Conservation (phyloP, 2,329 filamentous ascomycete species). For the Fusarium sambucinum region DNA sequence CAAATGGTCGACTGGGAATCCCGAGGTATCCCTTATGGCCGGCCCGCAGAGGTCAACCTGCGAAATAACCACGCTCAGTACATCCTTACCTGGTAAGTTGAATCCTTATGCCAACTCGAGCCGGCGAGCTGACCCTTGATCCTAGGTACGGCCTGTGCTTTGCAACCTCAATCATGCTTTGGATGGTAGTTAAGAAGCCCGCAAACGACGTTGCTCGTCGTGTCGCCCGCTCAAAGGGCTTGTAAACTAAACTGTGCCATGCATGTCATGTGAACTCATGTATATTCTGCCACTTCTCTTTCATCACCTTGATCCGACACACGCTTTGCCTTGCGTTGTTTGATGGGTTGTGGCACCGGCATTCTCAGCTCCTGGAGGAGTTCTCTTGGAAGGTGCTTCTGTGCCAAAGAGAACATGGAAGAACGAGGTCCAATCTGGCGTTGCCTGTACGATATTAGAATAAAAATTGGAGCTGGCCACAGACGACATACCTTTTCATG, state of each 20-base stretch:
- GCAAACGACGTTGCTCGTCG: constrained; percentile 77
- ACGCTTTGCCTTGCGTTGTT: constrained; percentile 57
- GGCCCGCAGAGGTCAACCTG: constrained; percentile 89
- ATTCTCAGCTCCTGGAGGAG: constrained; percentile 85
- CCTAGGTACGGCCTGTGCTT: constrained; percentile 84
- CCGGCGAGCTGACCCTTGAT: not conserved
- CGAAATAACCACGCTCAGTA: constrained; percentile 98
- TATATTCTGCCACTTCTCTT: constrained; percentile 54
- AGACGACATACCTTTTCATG: constrained; percentile 78
- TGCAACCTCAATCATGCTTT: constrained; percentile 95
- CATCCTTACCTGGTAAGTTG: constrained; percentile 94
- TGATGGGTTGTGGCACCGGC: constrained; percentile 67
- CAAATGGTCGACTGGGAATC: constrained; percentile 79
- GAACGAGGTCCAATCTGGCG: constrained; percentile 77
- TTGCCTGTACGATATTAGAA: constrained; percentile 70
- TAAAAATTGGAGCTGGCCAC: constrained; percentile 41
- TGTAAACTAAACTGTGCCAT: constrained; percentile 39
- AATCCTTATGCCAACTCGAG: not conserved
- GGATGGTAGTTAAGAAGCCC: constrained; percentile 92
- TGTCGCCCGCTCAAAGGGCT: constrained; percentile 59
- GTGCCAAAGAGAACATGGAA: constrained; percentile 88
- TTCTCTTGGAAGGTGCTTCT: constrained; percentile 84
- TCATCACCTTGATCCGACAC: constrained; percentile 50
- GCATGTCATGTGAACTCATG: constrained; percentile 44
- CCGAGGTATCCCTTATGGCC: constrained; percentile 89